Percentiles rank a stretch among this genome's conserved stretches.
These are phyloP conservation scores for Alternaria atra DNA, from an alignment of 2,329 filamentous ascomycete species.

Conservation along the genomic window DNA sequence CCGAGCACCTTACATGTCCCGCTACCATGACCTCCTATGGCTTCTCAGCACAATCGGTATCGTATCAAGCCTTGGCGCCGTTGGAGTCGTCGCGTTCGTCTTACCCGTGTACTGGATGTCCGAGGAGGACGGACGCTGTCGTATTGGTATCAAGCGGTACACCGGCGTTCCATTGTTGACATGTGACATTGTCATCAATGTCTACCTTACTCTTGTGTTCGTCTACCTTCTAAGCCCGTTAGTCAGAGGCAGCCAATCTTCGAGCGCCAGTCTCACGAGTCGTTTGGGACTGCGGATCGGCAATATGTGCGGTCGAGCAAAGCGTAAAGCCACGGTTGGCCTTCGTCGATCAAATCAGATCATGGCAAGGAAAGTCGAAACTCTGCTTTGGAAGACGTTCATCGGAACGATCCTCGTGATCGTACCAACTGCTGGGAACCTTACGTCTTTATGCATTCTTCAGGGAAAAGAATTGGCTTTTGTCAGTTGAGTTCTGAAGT, in stretches of 20 bases:
- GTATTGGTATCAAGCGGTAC: slow-evolving; percentile 51
- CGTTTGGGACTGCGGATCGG: slow-evolving; percentile 26
- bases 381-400: slow-evolving; percentile 41
- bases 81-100: slow-evolving; percentile 42
- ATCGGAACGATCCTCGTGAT: slow-evolving; percentile 50
- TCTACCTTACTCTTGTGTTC: slow-evolving; percentile 52
- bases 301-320: slow-evolving; percentile 13
- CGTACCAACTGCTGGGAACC: slow-evolving; percentile 51
- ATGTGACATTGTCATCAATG: slow-evolving; percentile 52
- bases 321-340: slow-evolving; percentile 6
- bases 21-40: slow-evolving; percentile 50
- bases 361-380: slow-evolving; percentile 34
- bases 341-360: slow-evolving; percentile 26
- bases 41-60: slow-evolving; percentile 39
- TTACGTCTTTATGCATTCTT: slow-evolving; percentile 42
- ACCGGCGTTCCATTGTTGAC: slow-evolving; percentile 49
- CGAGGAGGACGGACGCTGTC: slow-evolving; percentile 44
- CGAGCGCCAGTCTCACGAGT: slow-evolving; percentile 19
- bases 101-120: slow-evolving; percentile 45
- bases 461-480: slow-evolving; percentile 51
- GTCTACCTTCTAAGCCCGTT: slow-evolving; percentile 48
- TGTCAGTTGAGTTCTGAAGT: slow-evolving; percentile 18
- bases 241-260: slow-evolving; percentile 24
- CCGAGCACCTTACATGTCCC: slow-evolving; percentile 42
- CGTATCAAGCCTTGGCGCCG: slow-evolving; percentile 37